Conservation (phyloP, 164 flowering plant species). For the Amborella trichopoda region DNA sequence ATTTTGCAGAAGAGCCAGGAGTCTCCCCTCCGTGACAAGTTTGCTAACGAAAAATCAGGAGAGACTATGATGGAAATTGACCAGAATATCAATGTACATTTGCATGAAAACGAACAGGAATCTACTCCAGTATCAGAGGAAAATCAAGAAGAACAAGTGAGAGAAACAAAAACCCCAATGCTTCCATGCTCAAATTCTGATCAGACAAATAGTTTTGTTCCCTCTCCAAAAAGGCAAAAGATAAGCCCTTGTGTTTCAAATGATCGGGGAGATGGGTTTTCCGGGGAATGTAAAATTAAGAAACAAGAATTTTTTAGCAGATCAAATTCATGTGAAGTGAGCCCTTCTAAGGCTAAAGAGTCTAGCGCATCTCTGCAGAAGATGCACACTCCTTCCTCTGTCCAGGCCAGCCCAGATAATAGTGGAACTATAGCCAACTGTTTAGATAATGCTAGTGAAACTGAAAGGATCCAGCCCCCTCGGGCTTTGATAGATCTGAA, state of each 20-base stretch:
- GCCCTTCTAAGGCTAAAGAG: conserved; percentile 6
- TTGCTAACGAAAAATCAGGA: neutral
- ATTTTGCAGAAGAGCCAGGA: conserved; percentile 5
- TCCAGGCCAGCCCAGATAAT: conserved; percentile 17
- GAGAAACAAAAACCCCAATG: too few species aligned
- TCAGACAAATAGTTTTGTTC: conserved; percentile 17
- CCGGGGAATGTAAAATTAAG: conserved; percentile 7
- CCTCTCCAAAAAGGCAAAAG: conserved; percentile 25
- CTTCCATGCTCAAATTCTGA: conserved; percentile 18
- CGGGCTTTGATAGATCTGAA: conserved; percentile 34
- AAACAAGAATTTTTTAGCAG: conserved; percentile 10
- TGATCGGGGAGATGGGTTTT: too few species aligned
- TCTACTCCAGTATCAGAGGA: too few species aligned
- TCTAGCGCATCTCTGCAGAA: conserved; percentile 12
- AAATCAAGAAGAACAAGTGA: too few species aligned
- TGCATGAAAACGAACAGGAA: too few species aligned
- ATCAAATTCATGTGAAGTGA: conserved; percentile 10
- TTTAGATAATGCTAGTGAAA: conserved; percentile 3
- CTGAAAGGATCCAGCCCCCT: too few species aligned
- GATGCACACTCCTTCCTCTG: conserved; percentile 12
- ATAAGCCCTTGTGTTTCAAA: conserved; percentile 27
- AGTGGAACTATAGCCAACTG: conserved; percentile 9
- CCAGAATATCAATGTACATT: too few species aligned
- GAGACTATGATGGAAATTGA: too few species aligned
- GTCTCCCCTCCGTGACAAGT: conserved; percentile 4